These are phyloP conservation scores for Phyllosticta citribraziliensis DNA, from an alignment of 2,329 filamentous ascomycete genomes.

Conservation along the genomic window DNA sequence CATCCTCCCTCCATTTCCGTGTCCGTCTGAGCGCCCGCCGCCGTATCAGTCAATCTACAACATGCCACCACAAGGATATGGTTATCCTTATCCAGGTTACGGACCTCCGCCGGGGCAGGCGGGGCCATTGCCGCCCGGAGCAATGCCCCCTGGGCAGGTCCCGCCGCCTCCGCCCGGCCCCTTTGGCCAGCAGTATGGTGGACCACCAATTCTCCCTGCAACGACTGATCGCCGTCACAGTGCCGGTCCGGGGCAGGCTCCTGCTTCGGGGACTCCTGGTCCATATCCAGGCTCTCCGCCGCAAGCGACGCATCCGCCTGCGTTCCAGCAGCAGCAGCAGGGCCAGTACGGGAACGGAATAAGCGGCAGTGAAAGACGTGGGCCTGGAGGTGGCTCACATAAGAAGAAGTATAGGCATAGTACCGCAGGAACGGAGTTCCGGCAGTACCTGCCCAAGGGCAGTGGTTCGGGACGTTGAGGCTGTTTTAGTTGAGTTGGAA, in stretches of 20 bases:
- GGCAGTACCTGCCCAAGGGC: neutral
- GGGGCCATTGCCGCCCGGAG: neutral
- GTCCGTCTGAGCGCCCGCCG: conserved; percentile 7
- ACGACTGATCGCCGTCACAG: conserved; percentile 20
- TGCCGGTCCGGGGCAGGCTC: neutral
- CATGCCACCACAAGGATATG: neutral
- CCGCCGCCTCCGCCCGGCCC: conserved; percentile 3
- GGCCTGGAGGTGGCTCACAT: neutral
- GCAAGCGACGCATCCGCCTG: conserved; percentile 1
- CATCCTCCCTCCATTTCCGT: conserved; percentile 4
- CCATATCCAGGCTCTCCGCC: conserved; percentile 3
- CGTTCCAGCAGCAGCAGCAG: conserved; percentile 8
- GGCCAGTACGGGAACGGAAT: conserved; percentile 1
- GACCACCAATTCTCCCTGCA: conserved; percentile 30
- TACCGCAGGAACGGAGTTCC: conserved; percentile 5
- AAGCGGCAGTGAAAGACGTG: conserved; percentile 1
- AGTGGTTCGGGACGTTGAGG: conserved; percentile 3
- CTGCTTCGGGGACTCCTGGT: neutral
- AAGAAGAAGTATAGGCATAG: conserved; percentile 3
- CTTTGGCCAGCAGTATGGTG: conserved; percentile 24
- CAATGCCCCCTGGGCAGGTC: neutral
- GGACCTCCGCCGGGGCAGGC: neutral
- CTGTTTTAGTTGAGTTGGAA: neutral
- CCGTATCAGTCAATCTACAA: conserved; percentile 9
- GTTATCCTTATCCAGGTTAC: conserved; percentile 3